A percentile compares a stretch with the other conserved stretches of the same genome.
Conservation (phyloP, 78 protist species). For the Dictyostelium brefeldianum region DNA sequence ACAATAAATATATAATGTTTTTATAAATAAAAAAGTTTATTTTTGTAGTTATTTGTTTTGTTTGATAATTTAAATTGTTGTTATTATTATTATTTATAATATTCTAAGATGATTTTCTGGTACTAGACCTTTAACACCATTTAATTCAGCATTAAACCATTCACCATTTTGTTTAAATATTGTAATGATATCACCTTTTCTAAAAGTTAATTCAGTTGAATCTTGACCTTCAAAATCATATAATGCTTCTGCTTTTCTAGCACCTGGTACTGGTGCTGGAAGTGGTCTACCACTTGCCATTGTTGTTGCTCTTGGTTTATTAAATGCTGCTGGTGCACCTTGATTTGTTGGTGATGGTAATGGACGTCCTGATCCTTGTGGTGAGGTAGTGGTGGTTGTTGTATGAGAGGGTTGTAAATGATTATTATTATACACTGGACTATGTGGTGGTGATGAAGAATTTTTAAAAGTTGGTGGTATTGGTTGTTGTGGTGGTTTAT, state of each 20-base stretch:
- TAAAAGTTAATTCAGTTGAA: conserved; percentile 39
- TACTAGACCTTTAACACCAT: conserved; percentile 50
- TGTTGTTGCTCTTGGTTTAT: conserved; percentile 21
- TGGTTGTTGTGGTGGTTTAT: not conserved
- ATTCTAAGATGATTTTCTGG: conserved; percentile 39
- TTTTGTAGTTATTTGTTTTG: no score
- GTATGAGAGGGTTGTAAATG: not conserved
- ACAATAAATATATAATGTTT: not conserved
- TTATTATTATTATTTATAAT: not conserved
- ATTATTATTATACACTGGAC: not conserved
- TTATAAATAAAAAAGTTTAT: not conserved
- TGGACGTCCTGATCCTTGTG: conserved; percentile 14
- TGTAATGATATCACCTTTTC: conserved; percentile 45
- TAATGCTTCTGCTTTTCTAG: conserved; percentile 30
- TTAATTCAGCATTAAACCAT: conserved; percentile 59
- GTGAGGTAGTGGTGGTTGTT: not conserved
- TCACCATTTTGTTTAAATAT: conserved; percentile 46
- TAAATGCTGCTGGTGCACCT: not conserved
- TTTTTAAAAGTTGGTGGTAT: not conserved
- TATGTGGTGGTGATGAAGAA: not conserved
- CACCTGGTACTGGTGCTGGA: conserved; percentile 27
- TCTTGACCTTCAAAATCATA: conserved; percentile 63
- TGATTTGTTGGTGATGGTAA: not conserved
- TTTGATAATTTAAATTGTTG: not conserved
- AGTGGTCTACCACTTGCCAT: conserved; percentile 36